These are phyloP conservation scores for Echria macrotheca DNA, from an alignment of 495 filamentous ascomycete species.

Conservation along the genomic window DNA sequence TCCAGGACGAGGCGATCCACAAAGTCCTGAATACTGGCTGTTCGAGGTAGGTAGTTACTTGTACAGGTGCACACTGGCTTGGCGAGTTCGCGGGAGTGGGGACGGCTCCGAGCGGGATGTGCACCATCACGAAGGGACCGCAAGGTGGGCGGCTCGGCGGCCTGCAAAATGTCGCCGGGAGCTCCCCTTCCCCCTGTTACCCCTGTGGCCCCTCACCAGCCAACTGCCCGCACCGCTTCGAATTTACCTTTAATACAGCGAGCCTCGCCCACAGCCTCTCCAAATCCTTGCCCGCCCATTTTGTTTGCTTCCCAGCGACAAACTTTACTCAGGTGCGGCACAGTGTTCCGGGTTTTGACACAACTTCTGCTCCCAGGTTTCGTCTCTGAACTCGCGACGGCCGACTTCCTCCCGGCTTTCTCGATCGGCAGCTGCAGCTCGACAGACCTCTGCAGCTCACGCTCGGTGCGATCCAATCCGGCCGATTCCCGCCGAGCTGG, in stretches of 20 bases:
- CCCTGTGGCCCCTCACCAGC: conserved; percentile 4
- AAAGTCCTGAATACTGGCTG: too few relatives aligned
- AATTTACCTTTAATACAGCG: conserved; percentile 8
- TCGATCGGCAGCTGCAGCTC: too few relatives aligned
- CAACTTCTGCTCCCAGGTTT: background rate
- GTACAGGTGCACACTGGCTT: conserved; percentile 3
- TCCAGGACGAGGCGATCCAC: too few relatives aligned
- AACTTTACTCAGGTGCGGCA: conserved; percentile 4
- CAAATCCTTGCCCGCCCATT: conserved; percentile 8
- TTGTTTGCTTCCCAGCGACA: background rate
- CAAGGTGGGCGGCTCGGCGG: conserved; percentile 8
- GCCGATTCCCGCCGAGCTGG: background rate
- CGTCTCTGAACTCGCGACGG: background rate
- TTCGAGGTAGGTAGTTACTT: too few relatives aligned
- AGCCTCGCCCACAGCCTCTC: conserved; percentile 9
- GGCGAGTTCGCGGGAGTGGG: background rate
- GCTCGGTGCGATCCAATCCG: background rate
- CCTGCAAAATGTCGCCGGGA: background rate
- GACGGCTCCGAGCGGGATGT: background rate
- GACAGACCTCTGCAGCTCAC: too few relatives aligned
- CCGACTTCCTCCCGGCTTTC: too few relatives aligned
- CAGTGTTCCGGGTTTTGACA: conserved; percentile 2
- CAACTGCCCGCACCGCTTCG: background rate
- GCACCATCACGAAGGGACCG: conserved; percentile 6
- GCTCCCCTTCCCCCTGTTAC: conserved; percentile 1